These are phyloP conservation scores for Fraxinus sp. DNA, from an alignment of 305 asterid species.

Conservation along the genomic window DNA sequence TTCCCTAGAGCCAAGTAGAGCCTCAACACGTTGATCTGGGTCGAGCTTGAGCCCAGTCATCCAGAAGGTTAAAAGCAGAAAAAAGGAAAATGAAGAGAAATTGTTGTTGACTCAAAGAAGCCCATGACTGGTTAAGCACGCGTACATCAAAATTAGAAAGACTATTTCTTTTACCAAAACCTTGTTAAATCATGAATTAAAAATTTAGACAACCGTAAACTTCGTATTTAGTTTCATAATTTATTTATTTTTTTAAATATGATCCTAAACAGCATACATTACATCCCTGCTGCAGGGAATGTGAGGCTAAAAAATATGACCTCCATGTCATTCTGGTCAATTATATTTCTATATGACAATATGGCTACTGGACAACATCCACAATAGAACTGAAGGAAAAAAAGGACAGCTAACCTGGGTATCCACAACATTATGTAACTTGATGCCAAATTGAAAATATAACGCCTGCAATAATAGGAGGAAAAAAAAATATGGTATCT, in stretches of 20 bases:
- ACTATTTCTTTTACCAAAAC: not conserved
- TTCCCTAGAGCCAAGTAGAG: not conserved
- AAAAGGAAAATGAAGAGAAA: slow-evolving; percentile 3
- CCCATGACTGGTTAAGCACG: not conserved
- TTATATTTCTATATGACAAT: not conserved
- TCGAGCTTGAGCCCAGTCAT: not conserved
- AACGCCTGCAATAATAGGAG: slow-evolving; percentile 65
- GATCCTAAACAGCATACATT: not conserved
- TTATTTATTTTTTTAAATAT: not conserved
- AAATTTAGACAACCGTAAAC: not conserved
- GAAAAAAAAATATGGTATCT: slow-evolving; percentile 25
- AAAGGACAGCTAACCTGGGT: slow-evolving; percentile 66
- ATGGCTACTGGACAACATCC: not conserved
- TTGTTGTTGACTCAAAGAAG: slow-evolving; percentile 11
- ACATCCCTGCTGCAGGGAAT: not conserved
- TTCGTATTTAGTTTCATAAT: not conserved
- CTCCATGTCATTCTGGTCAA: not conserved
- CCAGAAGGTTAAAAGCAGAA: slow-evolving; percentile 1
- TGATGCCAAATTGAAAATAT: slow-evolving; percentile 88
- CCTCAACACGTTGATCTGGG: not conserved
- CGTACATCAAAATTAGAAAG: too few relatives aligned
- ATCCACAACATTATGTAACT: slow-evolving; percentile 84
- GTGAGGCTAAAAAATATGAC: not conserved
- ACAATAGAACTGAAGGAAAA: slow-evolving; percentile 7
- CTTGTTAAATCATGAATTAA: not conserved